A percentile compares a stretch with the other conserved stretches of the same genome.
These are phyloP conservation scores for Orbilia oligospora DNA, from an alignment of 2,329 filamentous ascomycete genomes.

Conservation along the genomic window DNA sequence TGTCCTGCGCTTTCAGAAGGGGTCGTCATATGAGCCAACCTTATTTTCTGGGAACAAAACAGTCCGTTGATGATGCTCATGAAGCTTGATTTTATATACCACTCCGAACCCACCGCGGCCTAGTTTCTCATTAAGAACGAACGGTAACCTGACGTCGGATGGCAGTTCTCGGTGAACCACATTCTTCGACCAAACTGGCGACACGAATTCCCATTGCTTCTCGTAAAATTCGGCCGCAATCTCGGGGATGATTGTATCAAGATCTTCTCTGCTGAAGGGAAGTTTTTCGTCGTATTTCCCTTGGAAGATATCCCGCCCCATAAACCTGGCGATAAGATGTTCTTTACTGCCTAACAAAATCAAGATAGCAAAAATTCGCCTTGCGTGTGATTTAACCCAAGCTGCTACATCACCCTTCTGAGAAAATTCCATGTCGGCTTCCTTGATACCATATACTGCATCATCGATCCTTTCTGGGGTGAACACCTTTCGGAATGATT, in stretches of 20 bases:
- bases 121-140: conserved; percentile 16
- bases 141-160: conserved; percentile 18
- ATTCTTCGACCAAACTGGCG: conserved; percentile 44
- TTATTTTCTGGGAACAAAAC: conserved; percentile 19
- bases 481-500: conserved; percentile 17
- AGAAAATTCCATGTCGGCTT: conserved; percentile 16
- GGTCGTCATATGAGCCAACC: conserved; percentile 3
- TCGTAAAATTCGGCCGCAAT: conserved; percentile 20
- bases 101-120: conserved; percentile 42
- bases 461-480: conserved; percentile 26
- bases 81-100: conserved; percentile 41
- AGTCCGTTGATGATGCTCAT: conserved; percentile 30
- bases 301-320: conserved; percentile 26
- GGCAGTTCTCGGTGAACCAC: conserved; percentile 40
- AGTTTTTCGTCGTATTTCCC: conserved; percentile 33
- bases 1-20: neutral
- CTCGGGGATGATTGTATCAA: conserved; percentile 10
- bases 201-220: conserved; percentile 41
- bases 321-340: conserved; percentile 31
- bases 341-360: conserved; percentile 6
- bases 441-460: neutral
- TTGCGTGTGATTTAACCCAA: conserved; percentile 28
- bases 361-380: conserved; percentile 38
- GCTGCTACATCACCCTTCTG: neutral
- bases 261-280: conserved; percentile 10